Evolutionary conservation across 2,329 filamentous ascomycete genomes (phyloP).

Genomic region (Penicillium sp.): DNA sequence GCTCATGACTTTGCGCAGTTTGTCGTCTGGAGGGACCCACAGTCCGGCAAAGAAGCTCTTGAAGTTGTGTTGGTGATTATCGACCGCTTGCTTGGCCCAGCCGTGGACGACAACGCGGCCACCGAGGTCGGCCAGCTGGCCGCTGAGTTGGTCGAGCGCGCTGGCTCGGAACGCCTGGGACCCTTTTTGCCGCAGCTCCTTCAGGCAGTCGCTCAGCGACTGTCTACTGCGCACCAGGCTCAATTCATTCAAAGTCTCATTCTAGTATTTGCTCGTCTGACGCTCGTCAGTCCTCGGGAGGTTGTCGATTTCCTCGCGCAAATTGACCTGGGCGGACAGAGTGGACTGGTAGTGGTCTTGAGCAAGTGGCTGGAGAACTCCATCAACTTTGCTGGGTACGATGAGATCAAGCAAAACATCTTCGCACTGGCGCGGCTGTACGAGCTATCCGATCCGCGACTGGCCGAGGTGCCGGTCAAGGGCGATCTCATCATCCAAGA

Average conservation of each 20-base stretch:
- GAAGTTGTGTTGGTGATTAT: slow-evolving; percentile 89
- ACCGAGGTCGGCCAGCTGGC: slow-evolving; percentile 94
- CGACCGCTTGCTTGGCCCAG: slow-evolving; percentile 75
- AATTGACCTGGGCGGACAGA: slow-evolving; percentile 68
- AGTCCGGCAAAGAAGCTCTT: slow-evolving; percentile 71
- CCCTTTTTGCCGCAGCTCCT: slow-evolving; percentile 85
- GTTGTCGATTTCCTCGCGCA: slow-evolving; percentile 87
- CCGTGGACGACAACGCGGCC: slow-evolving; percentile 86
- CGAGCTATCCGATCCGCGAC: slow-evolving; percentile 72
- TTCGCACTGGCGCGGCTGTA: slow-evolving; percentile 91
- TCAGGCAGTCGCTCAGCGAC: slow-evolving; percentile 76
- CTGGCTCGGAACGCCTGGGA: slow-evolving; percentile 81
- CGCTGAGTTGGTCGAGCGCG: slow-evolving; percentile 91
- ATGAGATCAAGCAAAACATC: slow-evolving; percentile 94
- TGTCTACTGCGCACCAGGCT: slow-evolving; percentile 75
- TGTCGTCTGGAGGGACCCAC: slow-evolving; percentile 73
- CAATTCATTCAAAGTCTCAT: slow-evolving; percentile 94
- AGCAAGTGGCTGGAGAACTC: slow-evolving; percentile 97
- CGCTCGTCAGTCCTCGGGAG: slow-evolving; percentile 75
- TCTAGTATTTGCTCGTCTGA: slow-evolving; percentile 86
- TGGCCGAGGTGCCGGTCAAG: slow-evolving; percentile 76
- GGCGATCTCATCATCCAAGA: slow-evolving; percentile 80
- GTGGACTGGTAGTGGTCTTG: slow-evolving; percentile 80
- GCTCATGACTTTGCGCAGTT: slow-evolving; percentile 86
- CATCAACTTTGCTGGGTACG: slow-evolving; percentile 93